Conservation (phyloP, 768 basidiomycete genomes). For the Amanita rubescens region DNA sequence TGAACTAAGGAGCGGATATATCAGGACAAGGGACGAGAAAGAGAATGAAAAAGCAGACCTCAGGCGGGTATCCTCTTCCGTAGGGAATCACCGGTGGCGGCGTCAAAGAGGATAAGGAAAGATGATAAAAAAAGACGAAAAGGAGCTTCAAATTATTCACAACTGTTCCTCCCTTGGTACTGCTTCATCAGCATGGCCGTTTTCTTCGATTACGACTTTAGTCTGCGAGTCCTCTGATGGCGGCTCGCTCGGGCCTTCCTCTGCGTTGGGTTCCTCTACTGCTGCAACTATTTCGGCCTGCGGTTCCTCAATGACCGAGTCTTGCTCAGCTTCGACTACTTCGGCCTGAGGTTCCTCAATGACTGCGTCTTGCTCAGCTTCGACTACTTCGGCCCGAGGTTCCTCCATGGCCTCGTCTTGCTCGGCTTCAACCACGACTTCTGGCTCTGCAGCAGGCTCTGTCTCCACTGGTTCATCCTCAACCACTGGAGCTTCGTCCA, state of each 20-base stretch:
- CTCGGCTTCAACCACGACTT: conserved; percentile 4
- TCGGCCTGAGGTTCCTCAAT: conserved; percentile 6
- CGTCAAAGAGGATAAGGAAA: not conserved
- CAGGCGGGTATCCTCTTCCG: not conserved
- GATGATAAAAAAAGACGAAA: not conserved
- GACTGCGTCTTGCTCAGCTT: conserved; percentile 5
- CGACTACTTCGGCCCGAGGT: not conserved
- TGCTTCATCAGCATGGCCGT: not conserved
- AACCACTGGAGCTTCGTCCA: not conserved
- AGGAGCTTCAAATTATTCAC: not conserved
- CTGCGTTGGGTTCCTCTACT: conserved; percentile 5
- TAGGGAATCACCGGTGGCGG: not conserved
- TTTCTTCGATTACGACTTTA: conserved; percentile 5
- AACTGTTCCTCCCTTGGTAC: conserved; percentile 1
- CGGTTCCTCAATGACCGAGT: conserved; percentile 3
- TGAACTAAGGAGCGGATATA: not conserved
- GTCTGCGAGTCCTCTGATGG: not conserved
- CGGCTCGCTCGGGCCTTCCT: not conserved
- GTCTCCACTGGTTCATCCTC: conserved; percentile 6
- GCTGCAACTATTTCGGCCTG: not conserved
- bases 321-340: conserved; percentile 7
- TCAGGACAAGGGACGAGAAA: not conserved
- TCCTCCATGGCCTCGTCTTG: conserved; percentile 6
- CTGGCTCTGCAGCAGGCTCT: not conserved
- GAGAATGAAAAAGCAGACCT: not conserved